phyloP scores from a whole-genome alignment of 129 eudicot species.

The Tanacetum coccineum region DNA sequence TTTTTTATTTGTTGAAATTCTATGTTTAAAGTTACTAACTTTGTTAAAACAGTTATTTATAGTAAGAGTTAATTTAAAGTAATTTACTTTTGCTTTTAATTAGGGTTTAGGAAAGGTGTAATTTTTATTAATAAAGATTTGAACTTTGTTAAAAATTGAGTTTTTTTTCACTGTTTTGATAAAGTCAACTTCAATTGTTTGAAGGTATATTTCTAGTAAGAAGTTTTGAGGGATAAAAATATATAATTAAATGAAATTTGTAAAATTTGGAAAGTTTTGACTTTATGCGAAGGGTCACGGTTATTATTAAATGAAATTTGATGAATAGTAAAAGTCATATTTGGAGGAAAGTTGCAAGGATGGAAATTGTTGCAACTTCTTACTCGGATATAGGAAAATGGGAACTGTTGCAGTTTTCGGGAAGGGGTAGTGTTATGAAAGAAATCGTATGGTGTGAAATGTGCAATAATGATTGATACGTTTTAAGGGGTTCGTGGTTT shows the following conservation, averaged over 20 bases:
- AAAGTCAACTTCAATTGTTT: background rate
- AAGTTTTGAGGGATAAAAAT: background rate
- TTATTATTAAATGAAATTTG: no score
- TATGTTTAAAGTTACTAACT: background rate
- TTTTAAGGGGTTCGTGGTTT: background rate
- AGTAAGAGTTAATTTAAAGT: background rate
- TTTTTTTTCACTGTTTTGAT: no score
- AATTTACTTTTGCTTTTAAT: background rate
- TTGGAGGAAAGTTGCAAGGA: background rate
- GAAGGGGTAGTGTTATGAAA: no score
- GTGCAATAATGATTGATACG: background rate
- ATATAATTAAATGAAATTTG: background rate
- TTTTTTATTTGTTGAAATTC: background rate
- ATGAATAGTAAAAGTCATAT: background rate
- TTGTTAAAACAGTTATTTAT: background rate
- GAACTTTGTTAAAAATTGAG: background rate
- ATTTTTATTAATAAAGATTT: background rate
- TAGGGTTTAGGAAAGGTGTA: constrained; percentile 14
- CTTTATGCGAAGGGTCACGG: background rate
- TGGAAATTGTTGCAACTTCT: constrained; percentile 1
- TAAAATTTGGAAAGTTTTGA: background rate
- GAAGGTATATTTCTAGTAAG: background rate
- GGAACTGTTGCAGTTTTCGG: no score
- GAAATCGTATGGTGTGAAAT: background rate
- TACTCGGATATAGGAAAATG: no score